Evolutionary conservation across 2,329 filamentous ascomycete genomes (phyloP).

Genomic region (Colletotrichum costaricense): DNA sequence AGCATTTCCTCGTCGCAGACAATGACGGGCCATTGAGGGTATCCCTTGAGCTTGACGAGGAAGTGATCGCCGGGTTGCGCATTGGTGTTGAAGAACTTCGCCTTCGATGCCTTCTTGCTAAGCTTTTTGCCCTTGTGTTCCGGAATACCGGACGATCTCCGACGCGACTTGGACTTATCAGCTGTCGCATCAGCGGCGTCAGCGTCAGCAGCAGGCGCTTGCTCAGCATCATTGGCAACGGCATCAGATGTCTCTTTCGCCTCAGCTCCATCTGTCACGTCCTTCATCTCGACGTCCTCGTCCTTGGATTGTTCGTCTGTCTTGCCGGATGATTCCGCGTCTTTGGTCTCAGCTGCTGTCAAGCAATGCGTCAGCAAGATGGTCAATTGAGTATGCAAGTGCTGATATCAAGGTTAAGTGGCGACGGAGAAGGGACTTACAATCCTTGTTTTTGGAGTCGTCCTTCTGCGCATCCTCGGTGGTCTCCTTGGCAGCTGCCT

Average conservation of each 20-base stretch:
- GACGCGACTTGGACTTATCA: conserved; percentile 63
- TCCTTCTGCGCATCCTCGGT: conserved; percentile 37
- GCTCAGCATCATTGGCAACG: conserved; percentile 40
- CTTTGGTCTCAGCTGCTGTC: conserved; percentile 41
- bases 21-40: conserved; percentile 93
- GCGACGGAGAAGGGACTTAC: conserved; percentile 43
- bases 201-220: conserved; percentile 33
- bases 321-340: conserved; percentile 44
- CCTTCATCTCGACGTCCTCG: conserved; percentile 73
- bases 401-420: conserved; percentile 1
- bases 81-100: conserved; percentile 77
- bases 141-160: conserved; percentile 78
- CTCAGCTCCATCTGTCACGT: conserved; percentile 69
- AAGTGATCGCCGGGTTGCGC: conserved; percentile 93
- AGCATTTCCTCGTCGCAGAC: conserved; percentile 96
- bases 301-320: conserved; percentile 45
- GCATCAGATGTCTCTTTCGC: conserved; percentile 47
- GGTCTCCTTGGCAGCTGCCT: conserved; percentile 40
- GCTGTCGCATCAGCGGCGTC: conserved; percentile 47
- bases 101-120: conserved; percentile 85
- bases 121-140: conserved; percentile 81
- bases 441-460: conserved; percentile 43
- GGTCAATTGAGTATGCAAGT: conserved; percentile 31
- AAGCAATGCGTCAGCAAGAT: conserved; percentile 3
- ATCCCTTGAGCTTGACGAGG: conserved; percentile 93